These are phyloP conservation scores for Graphilbum ipis-grandicollis DNA, from an alignment of 2,329 filamentous ascomycete genomes.

Conservation along the genomic window DNA sequence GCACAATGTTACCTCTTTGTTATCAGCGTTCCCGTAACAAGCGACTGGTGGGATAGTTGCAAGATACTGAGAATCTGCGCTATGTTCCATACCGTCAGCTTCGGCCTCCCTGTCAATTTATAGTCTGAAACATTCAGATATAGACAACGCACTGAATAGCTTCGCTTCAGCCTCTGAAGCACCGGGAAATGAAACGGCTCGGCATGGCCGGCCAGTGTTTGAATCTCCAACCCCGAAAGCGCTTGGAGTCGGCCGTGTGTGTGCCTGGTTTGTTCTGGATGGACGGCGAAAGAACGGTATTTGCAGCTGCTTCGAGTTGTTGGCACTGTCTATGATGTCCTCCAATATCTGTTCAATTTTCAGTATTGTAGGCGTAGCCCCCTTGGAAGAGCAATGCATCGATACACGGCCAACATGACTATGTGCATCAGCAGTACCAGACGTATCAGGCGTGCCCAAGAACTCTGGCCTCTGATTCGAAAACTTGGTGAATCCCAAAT, in stretches of 20 bases:
- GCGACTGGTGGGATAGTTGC: slow-evolving; percentile 39
- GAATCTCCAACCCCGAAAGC: no score
- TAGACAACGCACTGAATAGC: slow-evolving; percentile 36
- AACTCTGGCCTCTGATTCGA: no score
- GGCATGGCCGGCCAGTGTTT: no score
- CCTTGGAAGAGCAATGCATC: no score
- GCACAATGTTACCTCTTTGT: slow-evolving; percentile 52
- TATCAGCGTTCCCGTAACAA: slow-evolving; percentile 33
- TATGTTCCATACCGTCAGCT: slow-evolving; percentile 17
- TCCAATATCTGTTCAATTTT: slow-evolving; percentile 40
- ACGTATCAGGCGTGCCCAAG: no score
- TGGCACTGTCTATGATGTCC: slow-evolving; percentile 27
- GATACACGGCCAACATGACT: no score
- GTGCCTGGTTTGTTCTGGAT: not conserved
- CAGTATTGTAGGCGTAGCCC: not conserved
- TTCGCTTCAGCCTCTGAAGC: slow-evolving; percentile 26
- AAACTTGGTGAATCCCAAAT: no score
- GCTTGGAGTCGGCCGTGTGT: no score
- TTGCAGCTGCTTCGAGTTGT: slow-evolving; percentile 21
- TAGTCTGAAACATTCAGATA: no score
- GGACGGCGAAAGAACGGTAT: slow-evolving; percentile 26
- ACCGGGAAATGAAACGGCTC: slow-evolving; percentile 30
- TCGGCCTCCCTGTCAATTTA: no score
- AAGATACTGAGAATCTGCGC: slow-evolving; percentile 40
- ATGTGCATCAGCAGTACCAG: no score